Evolutionary conservation across 352 stramenopile species (phyloP).

Genomic region (Halophytophthora polymorphica): DNA sequence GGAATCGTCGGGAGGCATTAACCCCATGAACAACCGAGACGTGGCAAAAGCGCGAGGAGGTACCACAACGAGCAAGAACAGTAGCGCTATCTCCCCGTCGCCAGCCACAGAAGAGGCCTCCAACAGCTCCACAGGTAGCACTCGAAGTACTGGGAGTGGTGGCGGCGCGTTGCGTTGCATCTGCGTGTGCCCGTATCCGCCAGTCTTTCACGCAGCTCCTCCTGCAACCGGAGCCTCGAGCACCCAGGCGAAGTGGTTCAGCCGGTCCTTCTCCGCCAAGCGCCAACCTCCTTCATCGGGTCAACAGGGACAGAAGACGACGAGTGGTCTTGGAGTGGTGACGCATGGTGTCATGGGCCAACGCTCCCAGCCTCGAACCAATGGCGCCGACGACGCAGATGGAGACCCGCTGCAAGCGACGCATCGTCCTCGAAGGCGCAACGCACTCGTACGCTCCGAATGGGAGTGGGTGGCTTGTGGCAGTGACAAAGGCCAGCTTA

Average conservation of each 20-base stretch:
- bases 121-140: background rate
- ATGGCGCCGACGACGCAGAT: too few relatives aligned
- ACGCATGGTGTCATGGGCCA: background rate
- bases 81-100: constrained; percentile 1
- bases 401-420: constrained; percentile 11
- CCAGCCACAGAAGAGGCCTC: background rate
- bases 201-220: constrained; percentile 34
- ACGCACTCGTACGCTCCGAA: constrained; percentile 39
- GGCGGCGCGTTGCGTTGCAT: constrained; percentile 20
- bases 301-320: background rate
- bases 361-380: constrained; percentile 2
- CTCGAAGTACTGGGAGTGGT: constrained; percentile 2
- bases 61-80: constrained; percentile 1
- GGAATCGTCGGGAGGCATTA: background rate
- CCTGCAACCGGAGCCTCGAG: background rate
- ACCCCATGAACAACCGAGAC: too few relatives aligned
- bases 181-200: constrained; percentile 58
- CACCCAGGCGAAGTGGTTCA: constrained; percentile 34
- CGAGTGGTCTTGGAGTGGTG: background rate
- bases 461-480: constrained; percentile 68
- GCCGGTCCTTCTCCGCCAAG: constrained; percentile 26
- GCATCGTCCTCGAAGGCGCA: constrained; percentile 18
- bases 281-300: constrained; percentile 10
- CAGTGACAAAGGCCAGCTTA: constrained; percentile 54
- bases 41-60: constrained; percentile 3